Conservation (phyloP, 2,329 filamentous ascomycete genomes). For the Aspergillus fischeri region DNA sequence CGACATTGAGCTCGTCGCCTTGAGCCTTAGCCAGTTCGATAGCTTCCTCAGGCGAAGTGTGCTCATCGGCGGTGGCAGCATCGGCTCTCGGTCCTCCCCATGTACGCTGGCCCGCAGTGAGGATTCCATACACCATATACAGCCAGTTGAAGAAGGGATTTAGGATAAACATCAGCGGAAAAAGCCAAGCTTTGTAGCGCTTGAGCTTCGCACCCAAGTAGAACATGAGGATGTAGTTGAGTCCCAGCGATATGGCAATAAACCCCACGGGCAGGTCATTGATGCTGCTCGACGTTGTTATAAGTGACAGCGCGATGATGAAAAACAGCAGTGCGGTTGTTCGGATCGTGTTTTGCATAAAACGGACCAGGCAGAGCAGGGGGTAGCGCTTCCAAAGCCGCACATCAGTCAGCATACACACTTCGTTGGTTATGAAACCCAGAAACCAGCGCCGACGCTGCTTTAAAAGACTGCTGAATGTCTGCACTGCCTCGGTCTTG, state of each 20-base stretch:
- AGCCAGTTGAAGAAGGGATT: conserved; percentile 98
- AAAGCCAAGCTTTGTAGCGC: conserved; percentile 90
- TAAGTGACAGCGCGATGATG: conserved; percentile 81
- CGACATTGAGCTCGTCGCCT: conserved; percentile 85
- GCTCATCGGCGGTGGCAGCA: conserved; percentile 71
- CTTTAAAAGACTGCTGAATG: conserved; percentile 79
- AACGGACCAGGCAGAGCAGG: conserved; percentile 76
- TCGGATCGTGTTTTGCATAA: conserved; percentile 94
- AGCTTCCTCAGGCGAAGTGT: conserved; percentile 76
- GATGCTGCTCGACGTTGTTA: conserved; percentile 76
- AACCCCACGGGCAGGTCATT: conserved; percentile 83
- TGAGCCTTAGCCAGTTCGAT: conserved; percentile 72
- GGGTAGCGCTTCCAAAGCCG: conserved; percentile 90
- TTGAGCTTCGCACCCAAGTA: conserved; percentile 87
- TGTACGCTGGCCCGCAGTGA: conserved; percentile 87
- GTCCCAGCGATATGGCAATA: conserved; percentile 83
- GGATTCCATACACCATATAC: conserved; percentile 96
- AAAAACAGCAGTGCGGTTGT: conserved; percentile 93
- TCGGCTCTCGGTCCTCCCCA: conserved; percentile 94
- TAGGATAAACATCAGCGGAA: conserved; percentile 89
- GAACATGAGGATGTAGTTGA: conserved; percentile 94
- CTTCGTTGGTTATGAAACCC: conserved; percentile 96
- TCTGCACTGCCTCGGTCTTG: conserved; percentile 95
- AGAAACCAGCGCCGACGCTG: conserved; percentile 95
- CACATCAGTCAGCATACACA: conserved; percentile 94